phyloP scores from a whole-genome alignment of 1,284 basidiomycete genomes.

The Tylopilus sp. region DNA sequence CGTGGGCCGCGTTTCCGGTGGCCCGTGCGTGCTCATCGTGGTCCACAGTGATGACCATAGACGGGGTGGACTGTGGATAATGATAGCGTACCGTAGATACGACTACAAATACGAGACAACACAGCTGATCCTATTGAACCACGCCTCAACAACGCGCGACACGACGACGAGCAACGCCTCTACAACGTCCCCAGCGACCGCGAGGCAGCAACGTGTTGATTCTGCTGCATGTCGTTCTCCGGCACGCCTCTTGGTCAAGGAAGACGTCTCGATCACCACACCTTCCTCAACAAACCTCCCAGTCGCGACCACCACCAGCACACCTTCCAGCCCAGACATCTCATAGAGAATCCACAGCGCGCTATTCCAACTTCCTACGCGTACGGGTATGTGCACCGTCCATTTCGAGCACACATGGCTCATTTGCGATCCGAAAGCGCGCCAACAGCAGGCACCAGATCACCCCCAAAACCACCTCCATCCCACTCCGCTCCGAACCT shows the following conservation, averaged over 20 bases:
- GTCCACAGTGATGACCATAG: constrained; percentile 20
- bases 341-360: constrained; percentile 30
- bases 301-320: constrained; percentile 34
- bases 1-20: constrained; percentile 9
- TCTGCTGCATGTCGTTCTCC: constrained; percentile 71
- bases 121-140: constrained; percentile 15
- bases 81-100: constrained; percentile 22
- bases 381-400: constrained; percentile 52
- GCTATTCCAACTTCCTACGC: constrained; percentile 55
- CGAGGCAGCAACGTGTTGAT: constrained; percentile 22
- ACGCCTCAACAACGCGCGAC: constrained; percentile 8
- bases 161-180: constrained; percentile 16
- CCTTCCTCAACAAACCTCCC: constrained; percentile 59
- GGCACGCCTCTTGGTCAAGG: constrained; percentile 75
- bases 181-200: constrained; percentile 5
- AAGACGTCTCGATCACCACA: constrained; percentile 73
- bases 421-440: constrained; percentile 40
- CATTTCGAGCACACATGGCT: not conserved
- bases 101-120: constrained; percentile 26
- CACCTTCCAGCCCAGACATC: constrained; percentile 20
- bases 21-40: not conserved
- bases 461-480: constrained; percentile 47
- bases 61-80: not conserved
- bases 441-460: constrained; percentile 52
- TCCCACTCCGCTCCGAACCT: constrained; percentile 34